A percentile compares a stretch with the other conserved stretches of the same genome.
Evolutionary conservation across 495 filamentous ascomycete genomes (phyloP).

Genomic region (Pyrenula aspistea): DNA sequence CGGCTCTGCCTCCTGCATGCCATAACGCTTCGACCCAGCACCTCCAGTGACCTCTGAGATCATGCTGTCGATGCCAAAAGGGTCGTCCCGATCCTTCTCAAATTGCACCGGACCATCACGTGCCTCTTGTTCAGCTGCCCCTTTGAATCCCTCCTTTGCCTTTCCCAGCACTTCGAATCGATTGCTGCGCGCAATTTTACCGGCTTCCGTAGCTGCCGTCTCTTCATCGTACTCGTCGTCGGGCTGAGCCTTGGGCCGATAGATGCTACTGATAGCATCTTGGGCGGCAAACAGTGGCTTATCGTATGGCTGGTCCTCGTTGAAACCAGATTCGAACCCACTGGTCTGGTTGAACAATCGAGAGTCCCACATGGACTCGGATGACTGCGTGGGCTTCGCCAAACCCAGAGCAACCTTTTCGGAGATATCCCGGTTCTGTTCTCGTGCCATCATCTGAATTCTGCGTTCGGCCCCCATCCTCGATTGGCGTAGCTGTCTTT

Average conservation of each 20-base stretch:
- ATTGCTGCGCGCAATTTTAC: slow-evolving; percentile 69
- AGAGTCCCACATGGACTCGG: slow-evolving; percentile 93
- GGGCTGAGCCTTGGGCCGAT: slow-evolving; percentile 60
- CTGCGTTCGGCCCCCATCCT: slow-evolving; percentile 89
- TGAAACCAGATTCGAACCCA: slow-evolving; percentile 83
- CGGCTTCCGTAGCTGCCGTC: slow-evolving; percentile 70
- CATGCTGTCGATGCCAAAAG: slow-evolving; percentile 89
- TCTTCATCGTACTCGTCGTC: slow-evolving; percentile 70
- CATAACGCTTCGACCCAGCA: slow-evolving; percentile 64
- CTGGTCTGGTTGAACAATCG: slow-evolving; percentile 88
- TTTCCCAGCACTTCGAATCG: slow-evolving; percentile 81
- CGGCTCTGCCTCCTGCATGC: slow-evolving; percentile 60
- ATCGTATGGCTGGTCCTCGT: slow-evolving; percentile 96
- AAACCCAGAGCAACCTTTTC: slow-evolving; percentile 94
- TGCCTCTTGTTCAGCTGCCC: slow-evolving; percentile 73
- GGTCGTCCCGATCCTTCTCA: slow-evolving; percentile 81
- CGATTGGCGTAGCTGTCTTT: slow-evolving; percentile 83
- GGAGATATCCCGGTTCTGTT: slow-evolving; percentile 93
- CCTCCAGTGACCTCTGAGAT: slow-evolving; percentile 62
- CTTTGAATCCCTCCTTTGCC: slow-evolving; percentile 79
- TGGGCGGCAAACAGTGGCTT: slow-evolving; percentile 95
- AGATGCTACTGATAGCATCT: slow-evolving; percentile 91
- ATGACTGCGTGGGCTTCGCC: slow-evolving; percentile 83
- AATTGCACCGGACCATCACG: slow-evolving; percentile 94
- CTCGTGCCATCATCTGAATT: slow-evolving; percentile 82